Evolutionary conservation across 495 filamentous ascomycete genomes (phyloP), one percentile per base, ranked within the genome.

Genomic region (Hypomontagnella monticulosa): DNA sequence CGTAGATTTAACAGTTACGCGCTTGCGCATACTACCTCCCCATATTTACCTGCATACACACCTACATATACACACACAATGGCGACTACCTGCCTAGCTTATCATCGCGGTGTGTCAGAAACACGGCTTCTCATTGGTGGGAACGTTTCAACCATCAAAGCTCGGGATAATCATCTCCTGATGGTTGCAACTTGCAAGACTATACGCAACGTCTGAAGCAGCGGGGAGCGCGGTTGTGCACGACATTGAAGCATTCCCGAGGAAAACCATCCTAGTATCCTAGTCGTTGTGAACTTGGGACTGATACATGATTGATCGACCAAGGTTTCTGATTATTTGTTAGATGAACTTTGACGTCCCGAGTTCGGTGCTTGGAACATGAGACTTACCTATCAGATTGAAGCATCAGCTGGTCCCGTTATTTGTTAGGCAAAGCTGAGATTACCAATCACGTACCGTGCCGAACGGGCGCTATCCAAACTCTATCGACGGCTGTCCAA

Each of bases 401-500:
- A 36, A 57, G 41, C 42, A 52, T 62, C 57, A 62, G 64, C 57
- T 62, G 57, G 64, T 51, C 56, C 63, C 42, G 50, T 57, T 54
- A 42, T 62, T 27, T 53, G 46, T 38, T 60, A 60, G 48, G 15
- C 44, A 46, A 27, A 27, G 40, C 15, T 53, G 19, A 12, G 34
- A 60, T 63, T 56, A 42, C 66, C 55, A 65, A 69, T 69, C 55
- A 63, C 55, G 61, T 42, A 69, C 66, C 66, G 55, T 69, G 66
- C 66, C 66, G 61, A 66, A 66, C 66, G 61, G 66, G 36, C 51
- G 57, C 61, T 61, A 70, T 65, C 46, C 56, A 65, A 62, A 61
- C 61, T 61, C 60, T 63, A 63, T 63, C 55, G 50, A 50, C 19
- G 16, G 18, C 43, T 33, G 33, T 47, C 66, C 51, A 53, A 57